A percentile compares a stretch with the other conserved stretches of the same genome.
Evolutionary conservation across 129 eudicot genomes (phyloP).

Genomic region (Centaurea solstitialis): DNA sequence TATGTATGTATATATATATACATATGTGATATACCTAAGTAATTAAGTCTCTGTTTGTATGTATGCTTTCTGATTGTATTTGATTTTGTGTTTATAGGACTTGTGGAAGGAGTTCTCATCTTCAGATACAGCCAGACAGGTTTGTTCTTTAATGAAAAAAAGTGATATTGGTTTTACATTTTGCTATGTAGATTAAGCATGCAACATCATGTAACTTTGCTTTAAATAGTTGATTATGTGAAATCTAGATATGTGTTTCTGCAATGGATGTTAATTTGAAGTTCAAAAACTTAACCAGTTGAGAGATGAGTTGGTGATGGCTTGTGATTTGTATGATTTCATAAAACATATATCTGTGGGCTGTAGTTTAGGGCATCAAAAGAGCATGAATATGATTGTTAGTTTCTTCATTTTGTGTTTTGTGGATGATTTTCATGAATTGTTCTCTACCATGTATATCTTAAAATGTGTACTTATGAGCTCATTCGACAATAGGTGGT

Average conservation of each 20-base stretch:
- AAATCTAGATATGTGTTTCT: too few species aligned
- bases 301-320: neutral
- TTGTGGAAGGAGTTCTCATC: constrained; percentile 38
- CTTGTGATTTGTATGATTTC: neutral
- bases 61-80: constrained; percentile 5
- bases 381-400: neutral
- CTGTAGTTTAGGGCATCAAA: neutral
- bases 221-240: neutral
- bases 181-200: constrained; percentile 1
- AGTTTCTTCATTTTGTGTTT: neutral
- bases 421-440: neutral
- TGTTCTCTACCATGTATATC: neutral
- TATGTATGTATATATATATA: neutral
- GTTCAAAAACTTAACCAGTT: neutral
- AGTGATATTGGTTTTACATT: neutral
- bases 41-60: neutral
- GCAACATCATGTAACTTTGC: neutral
- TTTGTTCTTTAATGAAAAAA: neutral
- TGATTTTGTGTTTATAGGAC: constrained; percentile 17
- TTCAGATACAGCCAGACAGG: constrained; percentile 40
- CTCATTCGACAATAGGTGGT: constrained; percentile 52
- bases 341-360: neutral
- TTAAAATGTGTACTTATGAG: constrained; percentile 7
- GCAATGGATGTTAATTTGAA: neutral
- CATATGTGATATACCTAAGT: neutral